phyloP scores from a whole-genome alignment of 2,329 filamentous ascomycete genomes.

The Tricladium varicosporioides region DNA sequence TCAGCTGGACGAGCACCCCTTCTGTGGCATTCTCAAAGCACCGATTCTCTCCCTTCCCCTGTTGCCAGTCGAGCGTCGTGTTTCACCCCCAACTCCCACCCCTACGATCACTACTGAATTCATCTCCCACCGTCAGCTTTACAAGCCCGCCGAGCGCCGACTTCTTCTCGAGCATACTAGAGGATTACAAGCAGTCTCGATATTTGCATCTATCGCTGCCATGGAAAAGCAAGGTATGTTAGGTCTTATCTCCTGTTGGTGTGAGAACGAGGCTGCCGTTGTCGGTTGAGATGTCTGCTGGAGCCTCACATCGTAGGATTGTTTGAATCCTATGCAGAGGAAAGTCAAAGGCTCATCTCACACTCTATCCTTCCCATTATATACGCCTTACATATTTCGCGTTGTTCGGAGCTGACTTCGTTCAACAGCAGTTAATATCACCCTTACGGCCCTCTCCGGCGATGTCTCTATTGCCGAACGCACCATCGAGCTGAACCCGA shows the following conservation, averaged over 20 bases:
- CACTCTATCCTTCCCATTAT: background rate
- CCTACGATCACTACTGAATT: background rate
- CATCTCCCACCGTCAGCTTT: background rate
- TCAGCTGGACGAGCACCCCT: background rate
- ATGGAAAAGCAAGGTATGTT: slow-evolving; percentile 24
- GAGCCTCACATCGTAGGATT: too few species aligned
- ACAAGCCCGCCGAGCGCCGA: background rate
- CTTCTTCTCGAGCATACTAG: background rate
- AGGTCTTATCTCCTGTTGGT: background rate
- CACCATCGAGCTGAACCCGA: slow-evolving; percentile 22
- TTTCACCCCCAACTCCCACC: background rate
- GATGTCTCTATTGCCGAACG: slow-evolving; percentile 23
- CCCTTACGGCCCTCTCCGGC: slow-evolving; percentile 22
- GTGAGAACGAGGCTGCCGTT: slow-evolving; percentile 11
- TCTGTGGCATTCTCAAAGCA: background rate
- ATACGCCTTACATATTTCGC: background rate
- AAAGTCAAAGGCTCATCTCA: background rate
- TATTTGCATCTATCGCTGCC: background rate
- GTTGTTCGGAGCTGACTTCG: slow-evolving; percentile 6
- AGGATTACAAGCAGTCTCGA: background rate
- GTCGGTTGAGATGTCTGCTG: background rate
- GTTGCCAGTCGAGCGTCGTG: background rate
- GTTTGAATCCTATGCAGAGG: too few species aligned
- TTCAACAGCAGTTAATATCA: slow-evolving; percentile 24
- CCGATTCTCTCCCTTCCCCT: background rate